A percentile compares a stretch with the other conserved stretches of the same genome.
These are phyloP conservation scores for Bacidia gigantensis DNA, from an alignment of 495 filamentous ascomycete species.

Conservation along the genomic window DNA sequence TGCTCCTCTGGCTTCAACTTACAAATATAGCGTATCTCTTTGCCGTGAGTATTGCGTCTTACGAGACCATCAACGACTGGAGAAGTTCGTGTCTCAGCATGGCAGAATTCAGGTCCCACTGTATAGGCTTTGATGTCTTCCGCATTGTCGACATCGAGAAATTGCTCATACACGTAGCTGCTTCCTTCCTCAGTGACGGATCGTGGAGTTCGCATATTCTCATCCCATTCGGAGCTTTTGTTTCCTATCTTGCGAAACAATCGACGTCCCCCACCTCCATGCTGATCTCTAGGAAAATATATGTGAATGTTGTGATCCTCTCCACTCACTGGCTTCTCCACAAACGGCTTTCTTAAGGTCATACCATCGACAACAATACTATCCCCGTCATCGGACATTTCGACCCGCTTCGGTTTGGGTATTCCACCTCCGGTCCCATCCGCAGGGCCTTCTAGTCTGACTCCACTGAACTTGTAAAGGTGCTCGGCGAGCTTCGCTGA, in stretches of 20 bases:
- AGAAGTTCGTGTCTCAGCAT: slow-evolving; percentile 92
- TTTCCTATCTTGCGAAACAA: slow-evolving; percentile 96
- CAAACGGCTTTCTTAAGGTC: slow-evolving; percentile 79
- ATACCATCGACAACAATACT: slow-evolving; percentile 75
- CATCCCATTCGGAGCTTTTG: slow-evolving; percentile 90
- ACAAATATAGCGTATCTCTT: slow-evolving; percentile 92
- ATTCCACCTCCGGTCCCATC: slow-evolving; percentile 56
- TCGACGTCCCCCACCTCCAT: slow-evolving; percentile 67
- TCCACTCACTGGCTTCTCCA: slow-evolving; percentile 95
- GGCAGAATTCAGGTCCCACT: slow-evolving; percentile 83
- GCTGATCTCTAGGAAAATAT: slow-evolving; percentile 71
- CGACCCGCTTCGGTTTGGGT: slow-evolving; percentile 47
- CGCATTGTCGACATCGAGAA: slow-evolving; percentile 86
- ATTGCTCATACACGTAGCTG: slow-evolving; percentile 94
- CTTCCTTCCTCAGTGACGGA: slow-evolving; percentile 61
- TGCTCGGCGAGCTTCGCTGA: slow-evolving; percentile 64
- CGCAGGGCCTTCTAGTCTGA: slow-evolving; percentile 62
- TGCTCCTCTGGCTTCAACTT: slow-evolving; percentile 68
- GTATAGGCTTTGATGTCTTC: slow-evolving; percentile 99
- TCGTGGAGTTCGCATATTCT: slow-evolving; percentile 56
- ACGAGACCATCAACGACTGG: slow-evolving; percentile 95
- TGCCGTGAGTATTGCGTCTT: slow-evolving; percentile 88
- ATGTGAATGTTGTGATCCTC: slow-evolving; percentile 99
- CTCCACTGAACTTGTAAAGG: slow-evolving; percentile 63
- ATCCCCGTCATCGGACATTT: slow-evolving; percentile 76